Base-by-base conservation (phyloP, 768 basidiomycete species). In the Rhodotorula diobovata region DNA sequence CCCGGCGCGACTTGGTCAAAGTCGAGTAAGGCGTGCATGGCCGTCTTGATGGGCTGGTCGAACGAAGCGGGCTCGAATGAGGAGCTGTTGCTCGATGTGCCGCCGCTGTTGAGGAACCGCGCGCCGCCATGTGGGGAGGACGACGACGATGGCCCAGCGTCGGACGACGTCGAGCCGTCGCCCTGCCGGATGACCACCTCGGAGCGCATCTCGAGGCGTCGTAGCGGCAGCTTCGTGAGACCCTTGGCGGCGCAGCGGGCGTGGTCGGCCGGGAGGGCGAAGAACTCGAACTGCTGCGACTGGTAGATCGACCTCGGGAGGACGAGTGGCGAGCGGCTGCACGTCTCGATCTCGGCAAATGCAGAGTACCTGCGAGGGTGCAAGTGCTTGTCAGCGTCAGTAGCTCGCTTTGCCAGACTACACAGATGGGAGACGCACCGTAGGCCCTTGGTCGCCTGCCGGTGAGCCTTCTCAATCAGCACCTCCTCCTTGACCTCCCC, bases 271-370 rank as follows among this genome's bases (percentile, higher is more conserved):
- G 86, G 86, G 1, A 92, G 84, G 4, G 86, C 84, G 75, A 86
- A 84, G 82, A 95, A 95, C 20, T 87, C 83, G 78, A 95, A 91
- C 70, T 94, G 91, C 74, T 91, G 90, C 0, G 87, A 86, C 28
- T 91, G 86, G 80, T 95, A 95, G 41, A 96, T 84, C 1, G 90
- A 84, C 0, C 87, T 85, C 5, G 91, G 89, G 0, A 90, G 84
- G 46, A 90, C 82, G 4, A 80, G 82, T 0, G 84, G 82, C 2
- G 87, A 86, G 9, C 81, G 82, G 2, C 89, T 87, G 77, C 80
- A 86, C 0, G 90, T 91, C 60, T 89, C 89, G 9, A 95, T 84
- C 78, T 96, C 93, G 1, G 90, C 91, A 54, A 88, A 86, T 0
- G 91, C 84, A 10, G 67, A 69, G 41, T 34, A 94, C 6, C 72